Base-by-base conservation (phyloP, 768 basidiomycete genomes). In the Kwoniella newhampshirensis region DNA sequence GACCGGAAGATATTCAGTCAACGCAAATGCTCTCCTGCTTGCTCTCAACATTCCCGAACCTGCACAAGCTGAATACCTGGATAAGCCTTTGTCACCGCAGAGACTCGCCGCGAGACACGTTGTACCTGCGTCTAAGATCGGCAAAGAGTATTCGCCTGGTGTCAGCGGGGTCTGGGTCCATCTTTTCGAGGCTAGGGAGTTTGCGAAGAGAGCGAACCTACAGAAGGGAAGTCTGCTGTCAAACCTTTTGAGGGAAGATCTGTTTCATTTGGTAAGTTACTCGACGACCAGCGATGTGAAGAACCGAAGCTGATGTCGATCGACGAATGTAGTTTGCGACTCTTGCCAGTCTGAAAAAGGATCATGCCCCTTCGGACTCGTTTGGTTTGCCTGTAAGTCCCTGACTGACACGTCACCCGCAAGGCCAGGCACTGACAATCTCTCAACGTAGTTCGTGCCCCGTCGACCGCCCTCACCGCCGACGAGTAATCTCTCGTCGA, bases 81-180 rank as follows among this genome's bases (percentile, higher is more conserved):
- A 60, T 18, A 27, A 55, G 23, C 32, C 64, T 28, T 26, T 59
- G 43, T 37, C 63, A 26, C 27, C 54, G 18, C n/a, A 37, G 39
- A 40, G 56, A 23, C 23, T 58, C 0, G 50, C 51, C 26, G 49
- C 65, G 25, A 63, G 66, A 45, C 46, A 58, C 27, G 35, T 55
- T 17, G 46, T 71, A 27, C 60, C 59, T 8, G 27, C 45, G 1
- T 45, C 51, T 4, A 21, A 12, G 9, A 25, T 41, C 18, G 18
- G 45, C 42, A 51, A 35, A 25, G 62, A 18, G 18, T 59, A 61
- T 37, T 46, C 56, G 17, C 49, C 50, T 9, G 64, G 66, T n/a
- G 63, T 71, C 15, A 49, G 55, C 35, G 64, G 66, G 13, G 49
- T 57, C 18, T 67, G 66, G 66, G 57, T 68, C 9, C 63, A 53